Evolutionary conservation across 2,329 filamentous ascomycete species (phyloP).

Genomic region (Meredithiella fracta): DNA sequence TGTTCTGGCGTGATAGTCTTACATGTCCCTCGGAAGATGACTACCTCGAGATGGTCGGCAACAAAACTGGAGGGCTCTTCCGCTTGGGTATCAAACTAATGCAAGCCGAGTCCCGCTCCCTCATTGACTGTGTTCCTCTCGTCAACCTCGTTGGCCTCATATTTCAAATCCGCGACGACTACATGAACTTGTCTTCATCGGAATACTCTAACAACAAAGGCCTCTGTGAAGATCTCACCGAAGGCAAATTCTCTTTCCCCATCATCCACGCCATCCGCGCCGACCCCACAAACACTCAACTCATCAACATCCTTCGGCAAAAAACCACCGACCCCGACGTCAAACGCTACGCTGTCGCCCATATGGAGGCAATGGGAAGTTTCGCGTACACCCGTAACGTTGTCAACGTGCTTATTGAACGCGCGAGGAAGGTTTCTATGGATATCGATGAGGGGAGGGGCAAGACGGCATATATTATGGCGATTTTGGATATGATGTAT

Average conservation of each 20-base stretch:
- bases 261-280: constrained; percentile 84
- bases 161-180: constrained; percentile 88
- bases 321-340: constrained; percentile 75
- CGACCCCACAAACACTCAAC: constrained; percentile 55
- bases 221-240: constrained; percentile 84
- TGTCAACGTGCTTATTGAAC: constrained; percentile 43
- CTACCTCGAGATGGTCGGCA: constrained; percentile 86
- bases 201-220: constrained; percentile 81
- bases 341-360: constrained; percentile 75
- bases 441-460: constrained; percentile 46
- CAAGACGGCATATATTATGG: constrained; percentile 40
- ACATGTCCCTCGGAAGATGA: constrained; percentile 75
- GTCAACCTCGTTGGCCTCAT: constrained; percentile 73
- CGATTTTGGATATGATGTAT: constrained; percentile 52
- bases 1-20: constrained; percentile 75
- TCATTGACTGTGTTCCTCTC: constrained; percentile 61
- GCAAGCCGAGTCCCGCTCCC: constrained; percentile 50
- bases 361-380: constrained; percentile 80
- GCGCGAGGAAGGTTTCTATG: constrained; percentile 46
- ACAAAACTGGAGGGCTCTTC: constrained; percentile 82
- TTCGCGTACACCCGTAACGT: constrained; percentile 72
- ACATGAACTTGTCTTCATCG: constrained; percentile 64
- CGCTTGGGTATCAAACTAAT: constrained; percentile 72
- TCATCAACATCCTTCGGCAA: constrained; percentile 86
- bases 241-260: constrained; percentile 93